Evolutionary conservation across 257 asterid species (phyloP).

Genomic region (Solanum neorickii): DNA sequence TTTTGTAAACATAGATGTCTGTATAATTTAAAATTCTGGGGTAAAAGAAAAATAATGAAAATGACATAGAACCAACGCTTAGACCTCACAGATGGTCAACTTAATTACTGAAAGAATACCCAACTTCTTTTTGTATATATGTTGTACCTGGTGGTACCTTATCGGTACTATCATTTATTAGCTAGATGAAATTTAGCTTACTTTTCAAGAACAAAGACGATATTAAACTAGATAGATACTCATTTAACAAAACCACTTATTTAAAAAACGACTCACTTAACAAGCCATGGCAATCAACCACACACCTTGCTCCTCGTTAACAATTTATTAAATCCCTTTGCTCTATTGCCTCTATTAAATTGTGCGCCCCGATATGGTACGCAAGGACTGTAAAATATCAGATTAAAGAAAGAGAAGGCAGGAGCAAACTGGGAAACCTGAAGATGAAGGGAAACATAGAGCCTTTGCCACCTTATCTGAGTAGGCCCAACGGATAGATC

Average conservation of each 20-base stretch:
- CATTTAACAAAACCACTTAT: not conserved
- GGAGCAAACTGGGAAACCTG: not conserved
- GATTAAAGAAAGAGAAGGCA: not conserved
- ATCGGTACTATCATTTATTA: not conserved
- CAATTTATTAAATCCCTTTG: not conserved
- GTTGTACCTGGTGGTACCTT: not conserved
- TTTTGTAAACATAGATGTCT: not conserved
- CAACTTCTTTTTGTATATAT: not conserved
- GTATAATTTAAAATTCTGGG: not conserved
- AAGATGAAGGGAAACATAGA: not conserved
- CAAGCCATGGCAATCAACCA: not conserved
- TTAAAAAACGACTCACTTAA: not conserved
- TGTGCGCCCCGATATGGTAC: not conserved
- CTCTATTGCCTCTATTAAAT: not conserved
- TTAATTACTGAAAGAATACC: not conserved
- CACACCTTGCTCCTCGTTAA: not conserved
- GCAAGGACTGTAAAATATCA: not conserved
- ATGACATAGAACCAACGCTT: not conserved
- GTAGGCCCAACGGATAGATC: not conserved
- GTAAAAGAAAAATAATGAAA: not conserved
- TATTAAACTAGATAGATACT: not conserved
- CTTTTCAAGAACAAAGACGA: not conserved
- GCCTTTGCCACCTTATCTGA: not conserved
- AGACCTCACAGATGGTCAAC: not conserved
- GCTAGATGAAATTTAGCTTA: not conserved